Conservation (phyloP, 805 yeast species). For the Metschnikowia shivogae region DNA sequence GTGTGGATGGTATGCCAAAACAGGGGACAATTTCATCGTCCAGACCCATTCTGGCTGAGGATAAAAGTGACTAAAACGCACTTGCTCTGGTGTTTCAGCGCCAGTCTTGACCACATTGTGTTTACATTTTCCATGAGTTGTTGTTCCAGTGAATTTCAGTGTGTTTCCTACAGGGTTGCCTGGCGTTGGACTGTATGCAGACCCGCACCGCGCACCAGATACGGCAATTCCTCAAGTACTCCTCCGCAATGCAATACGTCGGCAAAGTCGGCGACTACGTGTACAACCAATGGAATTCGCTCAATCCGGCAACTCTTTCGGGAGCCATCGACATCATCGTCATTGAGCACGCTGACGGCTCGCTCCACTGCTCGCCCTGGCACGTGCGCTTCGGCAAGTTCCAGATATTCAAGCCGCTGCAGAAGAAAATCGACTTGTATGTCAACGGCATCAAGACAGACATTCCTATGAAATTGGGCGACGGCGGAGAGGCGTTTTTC, state of each 20-base stretch:
- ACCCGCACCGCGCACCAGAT: neutral
- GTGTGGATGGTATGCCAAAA: too few relatives aligned
- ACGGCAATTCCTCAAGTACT: neutral
- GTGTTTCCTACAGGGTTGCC: too few relatives aligned
- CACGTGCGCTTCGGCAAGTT: slow-evolving; percentile 95
- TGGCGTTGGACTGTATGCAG: too few relatives aligned
- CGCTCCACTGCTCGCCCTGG: slow-evolving; percentile 88
- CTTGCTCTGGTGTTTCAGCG: too few relatives aligned
- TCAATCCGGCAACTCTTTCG: slow-evolving; percentile 91
- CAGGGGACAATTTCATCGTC: too few relatives aligned
- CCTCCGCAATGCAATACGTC: slow-evolving; percentile 77
- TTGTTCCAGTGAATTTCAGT: too few relatives aligned
- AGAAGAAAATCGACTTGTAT: slow-evolving; percentile 84
- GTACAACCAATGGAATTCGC: slow-evolving; percentile 94
- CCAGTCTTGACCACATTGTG: too few relatives aligned
- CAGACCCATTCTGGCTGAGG: too few relatives aligned
- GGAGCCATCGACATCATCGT: slow-evolving; percentile 98
- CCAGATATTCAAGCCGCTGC: slow-evolving; percentile 87
- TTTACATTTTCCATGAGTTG: too few relatives aligned
- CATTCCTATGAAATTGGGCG: slow-evolving; percentile 93
- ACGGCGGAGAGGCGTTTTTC: slow-evolving; percentile 96
- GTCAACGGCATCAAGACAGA: slow-evolving; percentile 80
- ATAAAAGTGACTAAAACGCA: too few relatives aligned
- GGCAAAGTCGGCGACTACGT: slow-evolving; percentile 94
- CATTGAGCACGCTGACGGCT: slow-evolving; percentile 80